Evolutionary conservation across 495 filamentous ascomycete genomes (phyloP), one percentile per base, ranked within the genome.

Genomic region (Penicillium lagena): DNA sequence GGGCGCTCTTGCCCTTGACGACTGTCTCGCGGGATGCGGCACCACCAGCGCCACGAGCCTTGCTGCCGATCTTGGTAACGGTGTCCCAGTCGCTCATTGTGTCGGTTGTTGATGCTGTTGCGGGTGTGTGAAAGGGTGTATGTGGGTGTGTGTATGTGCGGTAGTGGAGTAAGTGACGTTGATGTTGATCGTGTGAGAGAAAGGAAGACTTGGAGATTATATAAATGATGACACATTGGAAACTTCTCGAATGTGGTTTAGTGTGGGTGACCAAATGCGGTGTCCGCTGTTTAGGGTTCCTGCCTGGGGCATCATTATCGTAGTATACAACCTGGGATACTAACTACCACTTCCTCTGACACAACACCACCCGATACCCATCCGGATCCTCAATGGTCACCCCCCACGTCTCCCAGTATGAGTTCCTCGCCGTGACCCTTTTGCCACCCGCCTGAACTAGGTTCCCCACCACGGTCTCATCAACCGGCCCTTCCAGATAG

Each of bases 21-120:
- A 94, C 89, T 4, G 84, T 94, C 75, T 96, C 87, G 50, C 87
- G 87, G 37, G 77, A 61, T 22, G 22, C 22, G 37, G 70, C 73
- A 29, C 66, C 72, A 51, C 79, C 86, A 41, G 40, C 50, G 37
- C 58, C 75, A 48, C 78, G 77, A 57, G 77, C 72, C 70, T 87
- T 90, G 75, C 77, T 83, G 53, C 93, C 93, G 60, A 99, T 99
- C 79, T 89, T 95, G 62, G 90, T 94, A 52, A 86, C 85, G 50
- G 73, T 67, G 55, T 95, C 87, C 91, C 91, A 96, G 54, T 94
- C 85, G 57, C 77, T 51, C 68, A 71, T 71, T 59, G 55, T 71
- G 59, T 50, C 39, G 43, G 40, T 42, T 41, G 34, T 37, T 35
- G 39, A 33, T 10, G 9, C 12, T 43, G 27, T 43, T 46, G 40